A percentile compares a stretch with the other conserved stretches of the same genome.
phyloP scores from a whole-genome alignment of 495 filamentous ascomycete genomes.

The Penicillium simplicissimum region DNA sequence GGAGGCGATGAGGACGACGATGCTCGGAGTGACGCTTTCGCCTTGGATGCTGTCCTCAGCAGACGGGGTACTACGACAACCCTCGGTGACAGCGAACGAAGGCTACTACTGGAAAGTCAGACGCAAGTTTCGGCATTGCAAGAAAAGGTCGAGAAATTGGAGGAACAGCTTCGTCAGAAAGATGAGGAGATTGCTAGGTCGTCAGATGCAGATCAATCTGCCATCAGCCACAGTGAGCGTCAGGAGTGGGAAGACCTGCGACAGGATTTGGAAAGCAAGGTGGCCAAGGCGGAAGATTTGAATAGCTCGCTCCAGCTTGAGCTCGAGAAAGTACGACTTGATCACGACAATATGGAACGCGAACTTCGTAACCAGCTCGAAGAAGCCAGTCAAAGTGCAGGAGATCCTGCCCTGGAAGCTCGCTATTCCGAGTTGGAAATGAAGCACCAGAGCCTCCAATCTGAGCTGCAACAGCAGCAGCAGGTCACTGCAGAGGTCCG shows the following conservation, averaged over 20 bases:
- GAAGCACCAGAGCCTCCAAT: conserved; percentile 72
- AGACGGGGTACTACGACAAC: conserved; percentile 56
- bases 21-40: conserved; percentile 65
- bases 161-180: conserved; percentile 57
- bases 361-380: conserved; percentile 67
- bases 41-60: conserved; percentile 56
- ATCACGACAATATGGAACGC: conserved; percentile 63
- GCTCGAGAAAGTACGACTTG: conserved; percentile 67
- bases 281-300: conserved; percentile 74
- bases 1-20: conserved; percentile 61
- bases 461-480: conserved; percentile 69
- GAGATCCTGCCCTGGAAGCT: conserved; percentile 50
- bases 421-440: conserved; percentile 65
- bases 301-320: conserved; percentile 76
- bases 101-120: conserved; percentile 73
- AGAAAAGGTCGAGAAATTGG: conserved; percentile 71
- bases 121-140: conserved; percentile 72
- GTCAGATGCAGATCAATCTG: conserved; percentile 27
- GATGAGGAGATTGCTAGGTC: conserved; percentile 57
- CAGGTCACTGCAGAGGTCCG: conserved; percentile 88
- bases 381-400: conserved; percentile 41
- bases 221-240: conserved; percentile 47
- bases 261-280: conserved; percentile 70
- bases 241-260: conserved; percentile 75
- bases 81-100: conserved; percentile 65